Evolutionary conservation across 108 stramenopile genomes (phyloP).

Genomic region (Aurantiochytrium sp.): DNA sequence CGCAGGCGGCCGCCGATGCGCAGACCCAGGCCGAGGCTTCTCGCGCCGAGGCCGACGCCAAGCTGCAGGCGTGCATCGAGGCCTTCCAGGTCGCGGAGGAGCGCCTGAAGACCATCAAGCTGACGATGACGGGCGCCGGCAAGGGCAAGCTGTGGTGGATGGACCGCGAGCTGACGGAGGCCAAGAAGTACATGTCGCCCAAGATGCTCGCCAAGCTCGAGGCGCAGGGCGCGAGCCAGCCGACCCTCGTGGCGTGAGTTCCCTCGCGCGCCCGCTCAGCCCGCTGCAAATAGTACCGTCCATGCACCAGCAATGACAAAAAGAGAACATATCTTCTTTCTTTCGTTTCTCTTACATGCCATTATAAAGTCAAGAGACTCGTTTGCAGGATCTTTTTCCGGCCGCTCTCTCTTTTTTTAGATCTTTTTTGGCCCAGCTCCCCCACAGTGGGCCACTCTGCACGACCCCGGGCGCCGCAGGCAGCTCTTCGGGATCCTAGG

Average conservation of each 20-base stretch:
- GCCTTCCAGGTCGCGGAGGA: background rate
- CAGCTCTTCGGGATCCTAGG: too few species aligned
- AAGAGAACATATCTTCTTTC: too few species aligned
- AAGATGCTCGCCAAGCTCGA: conserved; percentile 16
- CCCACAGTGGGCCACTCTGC: too few species aligned
- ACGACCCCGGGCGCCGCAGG: too few species aligned
- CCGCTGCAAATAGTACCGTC: too few species aligned
- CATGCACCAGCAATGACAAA: too few species aligned
- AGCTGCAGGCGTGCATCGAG: conserved; percentile 12
- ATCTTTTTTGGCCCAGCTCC: too few species aligned
- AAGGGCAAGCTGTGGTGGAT: conserved; percentile 39
- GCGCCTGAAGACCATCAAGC: conserved; percentile 11
- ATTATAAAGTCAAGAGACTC: too few species aligned
- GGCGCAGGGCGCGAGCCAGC: background rate
- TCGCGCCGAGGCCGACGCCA: background rate
- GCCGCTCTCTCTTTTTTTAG: too few species aligned
- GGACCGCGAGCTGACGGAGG: conserved; percentile 38
- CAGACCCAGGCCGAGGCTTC: background rate
- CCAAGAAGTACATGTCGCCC: conserved; percentile 35
- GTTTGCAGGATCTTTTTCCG: too few species aligned
- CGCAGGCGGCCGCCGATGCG: background rate
- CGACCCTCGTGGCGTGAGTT: background rate
- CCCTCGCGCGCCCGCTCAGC: background rate
- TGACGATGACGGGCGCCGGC: conserved; percentile 17
- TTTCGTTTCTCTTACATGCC: too few species aligned